Conservation (phyloP, 148 eudicot genomes). For the Rhododendron ovatum region DNA sequence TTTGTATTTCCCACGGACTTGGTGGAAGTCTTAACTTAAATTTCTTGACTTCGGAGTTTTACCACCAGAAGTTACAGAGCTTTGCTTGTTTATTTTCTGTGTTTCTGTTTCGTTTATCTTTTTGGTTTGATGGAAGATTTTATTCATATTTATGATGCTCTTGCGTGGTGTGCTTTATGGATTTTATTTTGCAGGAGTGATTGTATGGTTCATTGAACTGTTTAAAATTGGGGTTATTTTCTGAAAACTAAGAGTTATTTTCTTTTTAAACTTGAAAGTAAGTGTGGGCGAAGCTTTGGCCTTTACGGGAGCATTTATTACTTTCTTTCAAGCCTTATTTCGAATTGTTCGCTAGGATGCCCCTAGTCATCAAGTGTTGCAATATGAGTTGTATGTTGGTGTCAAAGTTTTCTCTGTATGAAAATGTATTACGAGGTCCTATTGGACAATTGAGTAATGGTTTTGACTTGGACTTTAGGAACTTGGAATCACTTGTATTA, state of each 20-base stretch:
- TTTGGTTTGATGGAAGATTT: neutral
- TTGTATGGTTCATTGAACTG: neutral
- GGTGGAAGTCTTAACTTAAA: neutral
- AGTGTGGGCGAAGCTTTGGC: neutral
- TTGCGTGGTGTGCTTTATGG: neutral
- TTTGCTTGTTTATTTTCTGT: neutral
- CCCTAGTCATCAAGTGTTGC: neutral
- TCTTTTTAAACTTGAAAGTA: neutral
- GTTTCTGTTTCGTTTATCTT: neutral
- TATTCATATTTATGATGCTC: neutral
- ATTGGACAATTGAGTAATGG: neutral
- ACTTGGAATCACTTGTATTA: neutral
- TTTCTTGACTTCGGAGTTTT: slow-evolving; percentile 2
- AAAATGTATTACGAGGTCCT: neutral
- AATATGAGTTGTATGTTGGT: neutral
- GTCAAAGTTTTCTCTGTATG: neutral
- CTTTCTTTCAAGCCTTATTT: neutral
- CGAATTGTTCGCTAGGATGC: neutral
- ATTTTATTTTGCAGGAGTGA: neutral
- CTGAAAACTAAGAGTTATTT: neutral
- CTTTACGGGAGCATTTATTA: neutral
- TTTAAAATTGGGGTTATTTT: neutral
- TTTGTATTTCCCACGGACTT: slow-evolving; percentile 2
- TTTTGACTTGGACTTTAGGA: neutral
- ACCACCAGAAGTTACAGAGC: neutral